Evolutionary conservation across 1,284 basidiomycete species (phyloP).

Genomic region (Sanghuangporus sanghuang): DNA sequence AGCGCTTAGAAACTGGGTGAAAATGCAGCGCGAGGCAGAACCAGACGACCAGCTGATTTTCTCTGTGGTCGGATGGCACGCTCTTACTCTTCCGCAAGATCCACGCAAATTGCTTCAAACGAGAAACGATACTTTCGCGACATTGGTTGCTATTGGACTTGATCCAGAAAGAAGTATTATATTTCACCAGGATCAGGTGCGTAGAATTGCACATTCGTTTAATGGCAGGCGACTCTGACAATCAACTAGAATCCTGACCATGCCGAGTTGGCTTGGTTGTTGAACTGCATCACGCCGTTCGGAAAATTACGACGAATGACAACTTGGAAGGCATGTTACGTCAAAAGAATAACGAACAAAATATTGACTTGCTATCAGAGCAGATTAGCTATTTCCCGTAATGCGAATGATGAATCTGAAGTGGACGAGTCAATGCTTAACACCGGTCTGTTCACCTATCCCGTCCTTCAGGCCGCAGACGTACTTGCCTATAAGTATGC

Average conservation of each 20-base stretch:
- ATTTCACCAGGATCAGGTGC: slow-evolving; percentile 86
- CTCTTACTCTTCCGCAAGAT: slow-evolving; percentile 86
- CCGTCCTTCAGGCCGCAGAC: slow-evolving; percentile 91
- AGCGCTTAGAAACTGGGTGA: slow-evolving; percentile 85
- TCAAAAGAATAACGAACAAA: neutral
- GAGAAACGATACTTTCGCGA: slow-evolving; percentile 76
- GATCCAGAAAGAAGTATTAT: slow-evolving; percentile 74
- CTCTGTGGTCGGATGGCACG: slow-evolving; percentile 90
- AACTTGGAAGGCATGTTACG: slow-evolving; percentile 79
- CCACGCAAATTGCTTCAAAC: slow-evolving; percentile 59
- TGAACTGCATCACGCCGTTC: slow-evolving; percentile 81
- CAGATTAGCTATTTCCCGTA: slow-evolving; percentile 69
- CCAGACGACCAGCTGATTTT: slow-evolving; percentile 69
- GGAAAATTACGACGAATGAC: slow-evolving; percentile 88
- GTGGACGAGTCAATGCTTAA: slow-evolving; percentile 81
- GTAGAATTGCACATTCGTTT: slow-evolving; percentile 23
- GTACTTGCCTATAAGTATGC: slow-evolving; percentile 79
- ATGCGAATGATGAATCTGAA: slow-evolving; percentile 69
- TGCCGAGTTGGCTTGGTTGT: slow-evolving; percentile 87
- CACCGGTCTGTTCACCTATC: slow-evolving; percentile 87
- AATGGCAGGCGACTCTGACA: neutral
- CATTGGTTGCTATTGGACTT: slow-evolving; percentile 81
- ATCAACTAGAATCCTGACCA: slow-evolving; percentile 70
- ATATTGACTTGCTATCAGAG: slow-evolving; percentile 39
- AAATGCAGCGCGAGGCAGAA: slow-evolving; percentile 59